Percentiles rank a stretch among this genome's conserved stretches.
Evolutionary conservation across 331 rosid genomes (phyloP).

Genomic region (Malus hybrid): DNA sequence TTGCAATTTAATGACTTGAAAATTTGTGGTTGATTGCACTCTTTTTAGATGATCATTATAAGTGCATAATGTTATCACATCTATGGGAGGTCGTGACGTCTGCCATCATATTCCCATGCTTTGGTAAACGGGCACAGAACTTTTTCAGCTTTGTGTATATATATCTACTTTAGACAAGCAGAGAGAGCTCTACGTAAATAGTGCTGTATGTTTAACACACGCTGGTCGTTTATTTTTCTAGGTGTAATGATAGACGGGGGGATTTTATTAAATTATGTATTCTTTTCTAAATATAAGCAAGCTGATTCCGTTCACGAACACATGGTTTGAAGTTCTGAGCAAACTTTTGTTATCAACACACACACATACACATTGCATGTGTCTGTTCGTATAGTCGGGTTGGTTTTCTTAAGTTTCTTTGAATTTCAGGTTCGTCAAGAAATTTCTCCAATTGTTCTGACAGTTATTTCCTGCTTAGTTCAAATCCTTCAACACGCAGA

Average conservation of each 20-base stretch:
- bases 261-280: background rate
- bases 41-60: background rate
- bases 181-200: background rate
- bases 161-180: background rate
- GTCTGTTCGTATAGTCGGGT: background rate
- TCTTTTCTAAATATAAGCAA: background rate
- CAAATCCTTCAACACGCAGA: constrained; percentile 84
- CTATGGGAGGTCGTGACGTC: background rate
- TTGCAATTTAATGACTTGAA: background rate
- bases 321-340: background rate
- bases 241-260: background rate
- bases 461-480: constrained; percentile 75
- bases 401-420: constrained; percentile 7
- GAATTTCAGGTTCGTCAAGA: constrained; percentile 83
- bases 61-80: background rate
- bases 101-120: background rate
- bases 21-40: background rate
- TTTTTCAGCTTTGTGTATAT: background rate
- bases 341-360: background rate
- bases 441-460: constrained; percentile 72
- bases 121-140: background rate
- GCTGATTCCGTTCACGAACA: background rate
- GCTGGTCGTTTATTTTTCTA: background rate
- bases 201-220: background rate
- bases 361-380: background rate